Base-by-base conservation (phyloP, 768 basidiomycete species). In the Pluteus cervinus region DNA sequence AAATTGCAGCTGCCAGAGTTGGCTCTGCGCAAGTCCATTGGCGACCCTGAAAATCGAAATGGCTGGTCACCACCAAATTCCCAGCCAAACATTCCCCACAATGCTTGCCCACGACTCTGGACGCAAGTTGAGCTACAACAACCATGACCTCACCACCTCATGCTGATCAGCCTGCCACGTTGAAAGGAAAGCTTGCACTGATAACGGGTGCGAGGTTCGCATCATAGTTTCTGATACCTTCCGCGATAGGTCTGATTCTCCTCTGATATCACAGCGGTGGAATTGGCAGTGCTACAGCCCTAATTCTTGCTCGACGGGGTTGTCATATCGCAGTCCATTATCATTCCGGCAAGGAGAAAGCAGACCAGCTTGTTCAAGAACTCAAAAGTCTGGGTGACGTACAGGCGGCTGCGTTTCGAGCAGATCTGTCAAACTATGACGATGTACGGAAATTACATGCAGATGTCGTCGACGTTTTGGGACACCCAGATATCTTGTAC, bases 241-340 rank as follows among this genome's bases (percentile, higher is more conserved):
- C 32, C 29, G 54, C 42, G 30, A n/a, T 25, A 31, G 9, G 4
- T 14, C 7, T 14, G 7, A 8, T 16, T 21, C 18, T 14, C 16
- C 20, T 17, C 7, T 2, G 4, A 15, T 36, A n/a, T 7, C 4
- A 29, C 48, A 75, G 73, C 17, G 74, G 74, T 5, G 75, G 75
- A 0, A 76, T 77, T 33, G 75, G 74, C 4, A 54, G 57, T 34
- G 73, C 73, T 3, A 72, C 73, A 3, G 71, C 74, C 0, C 50
- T 66, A 14, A 53, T 60, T 4, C 58, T 77, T 10, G 75, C 69
- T 5, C 52, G 53, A 5, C 60, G 46, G n/a, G 71, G 71, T 5
- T 65, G 63, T 35, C 61, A 55, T 18, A 66, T 76, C 44, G 75
- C 74, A 5, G 62, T 77, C 15, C 74, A 77, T 52, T 75, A 73